Evolutionary conservation across 73 alveolate species (phyloP).

Genomic region (Tetrahymena malaccensis): DNA sequence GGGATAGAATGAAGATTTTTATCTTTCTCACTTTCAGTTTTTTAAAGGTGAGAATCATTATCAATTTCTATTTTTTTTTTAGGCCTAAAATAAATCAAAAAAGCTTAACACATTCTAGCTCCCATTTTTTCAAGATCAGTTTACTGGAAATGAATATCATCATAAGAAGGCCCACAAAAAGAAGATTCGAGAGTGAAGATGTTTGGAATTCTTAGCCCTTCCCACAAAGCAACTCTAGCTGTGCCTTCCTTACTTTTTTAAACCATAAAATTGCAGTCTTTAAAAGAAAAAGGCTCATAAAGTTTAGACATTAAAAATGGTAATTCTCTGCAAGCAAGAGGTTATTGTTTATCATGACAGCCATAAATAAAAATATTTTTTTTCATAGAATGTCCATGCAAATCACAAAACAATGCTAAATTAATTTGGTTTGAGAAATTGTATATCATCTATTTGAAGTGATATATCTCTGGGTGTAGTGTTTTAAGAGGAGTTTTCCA

Average conservation of each 20-base stretch:
- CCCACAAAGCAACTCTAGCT: constrained; percentile 61
- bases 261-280: constrained; percentile 55
- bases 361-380: constrained; percentile 63
- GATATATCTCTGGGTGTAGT: not conserved
- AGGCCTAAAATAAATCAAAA: not conserved
- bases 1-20: not conserved
- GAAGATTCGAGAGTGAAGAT: not conserved
- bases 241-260: constrained; percentile 60
- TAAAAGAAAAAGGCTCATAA: constrained; percentile 42
- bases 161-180: not conserved
- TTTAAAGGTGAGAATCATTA: not conserved
- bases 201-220: constrained; percentile 37
- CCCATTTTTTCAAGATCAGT: not conserved
- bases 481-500: constrained; percentile 36
- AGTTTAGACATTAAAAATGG: constrained; percentile 55
- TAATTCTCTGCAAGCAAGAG: constrained; percentile 41
- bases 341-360: constrained; percentile 15
- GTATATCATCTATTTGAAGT: constrained; percentile 47
- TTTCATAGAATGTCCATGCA: constrained; percentile 71
- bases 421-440: not conserved
- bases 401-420: constrained; percentile 51
- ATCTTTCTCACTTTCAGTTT: not conserved
- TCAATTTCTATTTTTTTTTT: not conserved
- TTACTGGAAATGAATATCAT: not conserved
- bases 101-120: not conserved